A percentile compares a stretch with the other conserved stretches of the same genome.
These are phyloP conservation scores for Pichia pseudocactophila DNA, from an alignment of 805 yeast species.

Conservation along the genomic window DNA sequence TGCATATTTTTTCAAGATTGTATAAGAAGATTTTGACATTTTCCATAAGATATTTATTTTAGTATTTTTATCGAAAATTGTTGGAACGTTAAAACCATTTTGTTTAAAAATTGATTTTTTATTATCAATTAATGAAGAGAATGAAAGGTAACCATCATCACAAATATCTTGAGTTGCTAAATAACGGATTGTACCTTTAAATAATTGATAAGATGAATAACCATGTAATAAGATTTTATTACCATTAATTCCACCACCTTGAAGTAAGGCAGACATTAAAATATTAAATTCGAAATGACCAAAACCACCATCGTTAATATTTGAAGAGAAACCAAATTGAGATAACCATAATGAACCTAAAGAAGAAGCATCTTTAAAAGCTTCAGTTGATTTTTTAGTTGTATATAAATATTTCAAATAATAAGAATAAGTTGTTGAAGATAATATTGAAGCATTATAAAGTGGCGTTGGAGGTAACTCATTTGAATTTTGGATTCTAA, in stretches of 20 bases:
- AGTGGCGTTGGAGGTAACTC: conserved; percentile 69
- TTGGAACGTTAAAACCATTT: conserved; percentile 64
- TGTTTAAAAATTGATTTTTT: conserved; percentile 35
- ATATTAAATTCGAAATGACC: conserved; percentile 87
- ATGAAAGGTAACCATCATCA: conserved; percentile 55
- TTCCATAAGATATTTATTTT: conserved; percentile 76
- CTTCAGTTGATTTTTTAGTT: conserved; percentile 64
- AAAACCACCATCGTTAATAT: conserved; percentile 62
- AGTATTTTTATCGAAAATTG: conserved; percentile 66
- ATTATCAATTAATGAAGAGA: conserved; percentile 48
- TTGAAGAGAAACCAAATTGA: conserved; percentile 73
- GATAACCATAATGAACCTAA: conserved; percentile 85
- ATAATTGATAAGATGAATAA: conserved; percentile 85
- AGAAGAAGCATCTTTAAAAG: conserved; percentile 79
- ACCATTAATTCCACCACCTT: conserved; percentile 75
- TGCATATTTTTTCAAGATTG: conserved; percentile 56
- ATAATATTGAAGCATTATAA: conserved; percentile 73
- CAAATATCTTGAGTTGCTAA: conserved; percentile 72
- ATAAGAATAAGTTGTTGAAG: conserved; percentile 59
- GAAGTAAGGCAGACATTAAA: conserved; percentile 69
- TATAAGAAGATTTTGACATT: conserved; percentile 62
- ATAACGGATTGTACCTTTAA: conserved; percentile 79
- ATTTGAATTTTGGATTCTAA: conserved; percentile 48
- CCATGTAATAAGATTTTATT: conserved; percentile 76
- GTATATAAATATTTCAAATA: conserved; percentile 71